Percentiles rank a stretch among this genome's conserved stretches.
phyloP scores from a whole-genome alignment of 2,329 filamentous ascomycete genomes.

The Arthroderma sp. region DNA sequence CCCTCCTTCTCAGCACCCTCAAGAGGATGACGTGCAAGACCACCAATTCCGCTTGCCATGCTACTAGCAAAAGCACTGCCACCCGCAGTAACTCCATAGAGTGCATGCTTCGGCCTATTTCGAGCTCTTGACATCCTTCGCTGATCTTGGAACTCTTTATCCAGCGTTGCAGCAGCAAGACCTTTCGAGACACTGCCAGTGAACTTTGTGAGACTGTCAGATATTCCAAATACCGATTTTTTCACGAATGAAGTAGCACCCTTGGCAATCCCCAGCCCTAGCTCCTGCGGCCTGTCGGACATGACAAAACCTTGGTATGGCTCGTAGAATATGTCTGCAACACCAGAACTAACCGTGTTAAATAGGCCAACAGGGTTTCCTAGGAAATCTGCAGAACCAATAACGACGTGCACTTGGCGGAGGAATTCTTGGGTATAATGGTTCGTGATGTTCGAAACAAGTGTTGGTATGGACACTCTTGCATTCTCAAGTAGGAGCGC shows the following conservation, averaged over 20 bases:
- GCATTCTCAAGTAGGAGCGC: slow-evolving; percentile 92
- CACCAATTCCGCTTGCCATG: slow-evolving; percentile 84
- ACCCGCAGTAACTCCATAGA: slow-evolving; percentile 90
- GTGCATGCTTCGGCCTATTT: slow-evolving; percentile 90
- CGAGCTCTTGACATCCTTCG: slow-evolving; percentile 84
- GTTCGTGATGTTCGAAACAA: slow-evolving; percentile 75
- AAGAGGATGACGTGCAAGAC: slow-evolving; percentile 81
- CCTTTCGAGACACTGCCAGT: slow-evolving; percentile 96
- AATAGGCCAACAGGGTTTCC: slow-evolving; percentile 96
- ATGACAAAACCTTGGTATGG: slow-evolving; percentile 96
- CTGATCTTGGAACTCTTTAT: slow-evolving; percentile 97
- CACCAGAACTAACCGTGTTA: slow-evolving; percentile 94
- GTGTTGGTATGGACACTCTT: slow-evolving; percentile 70
- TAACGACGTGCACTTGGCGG: slow-evolving; percentile 91
- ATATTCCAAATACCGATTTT: slow-evolving; percentile 95
- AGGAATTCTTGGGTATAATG: slow-evolving; percentile 96
- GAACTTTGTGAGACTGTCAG: slow-evolving; percentile 93
- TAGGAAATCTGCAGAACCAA: slow-evolving; percentile 93
- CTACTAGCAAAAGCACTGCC: slow-evolving; percentile 91
- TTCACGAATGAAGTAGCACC: slow-evolving; percentile 95
- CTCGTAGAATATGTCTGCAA: slow-evolving; percentile 98
- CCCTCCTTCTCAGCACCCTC: slow-evolving; percentile 95
- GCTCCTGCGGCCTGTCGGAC: slow-evolving; percentile 87
- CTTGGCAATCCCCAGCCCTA: slow-evolving; percentile 90
- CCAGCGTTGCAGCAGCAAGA: slow-evolving; percentile 83